These are phyloP conservation scores for Lachancea meyersii DNA, from an alignment of 805 yeast species.

Conservation along the genomic window DNA sequence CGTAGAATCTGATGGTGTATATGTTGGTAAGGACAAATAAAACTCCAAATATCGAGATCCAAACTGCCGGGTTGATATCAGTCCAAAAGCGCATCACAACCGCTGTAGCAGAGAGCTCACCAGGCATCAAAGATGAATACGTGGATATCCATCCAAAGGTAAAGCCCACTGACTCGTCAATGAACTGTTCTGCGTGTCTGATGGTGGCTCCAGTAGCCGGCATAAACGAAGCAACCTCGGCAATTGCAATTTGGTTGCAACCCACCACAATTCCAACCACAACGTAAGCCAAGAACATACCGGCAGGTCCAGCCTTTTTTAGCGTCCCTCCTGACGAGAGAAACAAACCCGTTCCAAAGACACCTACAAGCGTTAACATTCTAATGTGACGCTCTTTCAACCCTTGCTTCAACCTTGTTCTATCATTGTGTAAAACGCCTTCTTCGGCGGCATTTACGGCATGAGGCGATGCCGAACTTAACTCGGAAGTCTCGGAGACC, in stretches of 20 bases:
- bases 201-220: slow-evolving; percentile 50
- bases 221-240: slow-evolving; percentile 53
- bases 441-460: no score
- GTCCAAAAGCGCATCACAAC: slow-evolving; percentile 49
- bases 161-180: slow-evolving; percentile 56
- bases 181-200: slow-evolving; percentile 49
- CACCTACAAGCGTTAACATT: slow-evolving; percentile 66
- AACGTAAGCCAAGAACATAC: slow-evolving; percentile 47
- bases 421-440: slow-evolving; percentile 1
- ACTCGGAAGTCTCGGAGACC: no score
- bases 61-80: slow-evolving; percentile 42
- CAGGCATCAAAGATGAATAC: slow-evolving; percentile 45
- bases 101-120: slow-evolving; percentile 48
- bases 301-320: slow-evolving; percentile 62
- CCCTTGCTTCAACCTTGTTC: slow-evolving; percentile 49
- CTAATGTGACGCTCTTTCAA: slow-evolving; percentile 50
- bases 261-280: slow-evolving; percentile 51
- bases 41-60: slow-evolving; percentile 44
- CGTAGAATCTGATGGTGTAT: slow-evolving; percentile 55
- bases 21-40: slow-evolving; percentile 43
- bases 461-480: no score
- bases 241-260: slow-evolving; percentile 53
- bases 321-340: slow-evolving; percentile 63
- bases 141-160: slow-evolving; percentile 52
- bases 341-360: slow-evolving; percentile 69